Percentiles rank a stretch among this genome's conserved stretches.
phyloP scores from a whole-genome alignment of 2,329 filamentous ascomycete genomes.

The Penicillium sclerotigenum region DNA sequence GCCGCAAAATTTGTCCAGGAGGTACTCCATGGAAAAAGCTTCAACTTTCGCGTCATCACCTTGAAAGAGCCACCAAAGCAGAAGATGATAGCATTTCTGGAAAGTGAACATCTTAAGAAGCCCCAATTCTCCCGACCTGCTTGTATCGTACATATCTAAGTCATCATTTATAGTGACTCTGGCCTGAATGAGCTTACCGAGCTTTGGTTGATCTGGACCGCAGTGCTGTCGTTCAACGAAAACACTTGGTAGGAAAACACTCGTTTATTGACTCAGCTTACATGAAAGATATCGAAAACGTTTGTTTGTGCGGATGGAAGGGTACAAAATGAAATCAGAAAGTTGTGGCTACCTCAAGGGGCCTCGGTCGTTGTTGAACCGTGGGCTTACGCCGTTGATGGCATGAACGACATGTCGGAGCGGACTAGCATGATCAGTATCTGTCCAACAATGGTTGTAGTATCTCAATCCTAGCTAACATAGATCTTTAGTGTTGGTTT shows the following conservation, averaged over 20 bases:
- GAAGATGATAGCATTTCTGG: constrained; percentile 47
- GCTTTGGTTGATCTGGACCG: constrained; percentile 23
- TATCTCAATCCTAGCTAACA: not conserved
- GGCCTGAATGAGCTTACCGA: constrained; percentile 22
- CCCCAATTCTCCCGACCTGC: constrained; percentile 22
- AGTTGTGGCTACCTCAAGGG: constrained; percentile 45
- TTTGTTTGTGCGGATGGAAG: constrained; percentile 44
- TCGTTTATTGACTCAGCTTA: constrained; percentile 39
- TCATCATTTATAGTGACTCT: constrained; percentile 9
- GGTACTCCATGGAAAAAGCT: constrained; percentile 31
- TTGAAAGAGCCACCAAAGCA: constrained; percentile 51
- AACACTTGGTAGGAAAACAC: constrained; percentile 26
- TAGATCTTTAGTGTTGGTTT: constrained; percentile 2
- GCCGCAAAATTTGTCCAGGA: constrained; percentile 34
- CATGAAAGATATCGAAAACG: constrained; percentile 49
- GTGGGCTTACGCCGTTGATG: constrained; percentile 54
- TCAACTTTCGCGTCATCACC: constrained; percentile 51
- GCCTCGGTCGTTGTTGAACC: constrained; percentile 51
- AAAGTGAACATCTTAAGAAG: constrained; percentile 40
- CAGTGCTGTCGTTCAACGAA: constrained; percentile 9
- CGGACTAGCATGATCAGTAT: constrained; percentile 49
- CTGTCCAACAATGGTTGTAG: not conserved
- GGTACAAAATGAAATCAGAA: constrained; percentile 42
- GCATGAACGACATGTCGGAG: constrained; percentile 48
- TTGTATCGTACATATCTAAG: constrained; percentile 44